A percentile compares a stretch with the other conserved stretches of the same genome.
Conservation (phyloP, 2,329 filamentous ascomycete genomes). For the Microdochium trichocladiopsis region DNA sequence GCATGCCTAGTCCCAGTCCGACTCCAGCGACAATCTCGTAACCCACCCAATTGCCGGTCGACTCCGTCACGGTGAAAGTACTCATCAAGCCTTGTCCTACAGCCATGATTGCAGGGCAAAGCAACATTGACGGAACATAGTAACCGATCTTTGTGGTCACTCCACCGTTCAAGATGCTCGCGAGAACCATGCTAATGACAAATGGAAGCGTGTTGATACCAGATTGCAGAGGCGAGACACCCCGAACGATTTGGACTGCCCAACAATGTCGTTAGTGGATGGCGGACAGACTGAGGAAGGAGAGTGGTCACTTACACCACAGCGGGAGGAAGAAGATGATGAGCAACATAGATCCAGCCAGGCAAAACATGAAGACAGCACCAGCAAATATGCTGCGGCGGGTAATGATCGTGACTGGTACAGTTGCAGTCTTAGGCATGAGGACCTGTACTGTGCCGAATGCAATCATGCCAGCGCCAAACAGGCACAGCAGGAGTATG, state of each 20-base stretch:
- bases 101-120: conserved; percentile 40
- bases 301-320: conserved; percentile 31
- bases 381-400: conserved; percentile 47
- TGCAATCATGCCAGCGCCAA: conserved; percentile 33
- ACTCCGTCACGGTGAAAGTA: conserved; percentile 40
- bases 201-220: conserved; percentile 51
- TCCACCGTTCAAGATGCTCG: conserved; percentile 39
- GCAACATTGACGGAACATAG: conserved; percentile 50
- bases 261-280: background rate
- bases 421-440: conserved; percentile 47
- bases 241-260: conserved; percentile 46
- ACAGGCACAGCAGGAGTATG: conserved; percentile 45
- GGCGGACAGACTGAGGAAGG: background rate
- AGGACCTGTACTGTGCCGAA: conserved; percentile 46
- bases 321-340: conserved; percentile 46
- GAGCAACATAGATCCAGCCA: conserved; percentile 41
- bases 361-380: conserved; percentile 18
- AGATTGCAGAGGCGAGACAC: conserved; percentile 42
- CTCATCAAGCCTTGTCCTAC: conserved; percentile 50
- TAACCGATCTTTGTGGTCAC: conserved; percentile 49
- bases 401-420: conserved; percentile 46
- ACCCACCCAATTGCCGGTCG: conserved; percentile 47
- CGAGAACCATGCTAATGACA: conserved; percentile 46
- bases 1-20: conserved; percentile 52
- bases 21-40: conserved; percentile 53